Base-by-base conservation (phyloP, 768 basidiomycete species). In the Mycena vulgaris region DNA sequence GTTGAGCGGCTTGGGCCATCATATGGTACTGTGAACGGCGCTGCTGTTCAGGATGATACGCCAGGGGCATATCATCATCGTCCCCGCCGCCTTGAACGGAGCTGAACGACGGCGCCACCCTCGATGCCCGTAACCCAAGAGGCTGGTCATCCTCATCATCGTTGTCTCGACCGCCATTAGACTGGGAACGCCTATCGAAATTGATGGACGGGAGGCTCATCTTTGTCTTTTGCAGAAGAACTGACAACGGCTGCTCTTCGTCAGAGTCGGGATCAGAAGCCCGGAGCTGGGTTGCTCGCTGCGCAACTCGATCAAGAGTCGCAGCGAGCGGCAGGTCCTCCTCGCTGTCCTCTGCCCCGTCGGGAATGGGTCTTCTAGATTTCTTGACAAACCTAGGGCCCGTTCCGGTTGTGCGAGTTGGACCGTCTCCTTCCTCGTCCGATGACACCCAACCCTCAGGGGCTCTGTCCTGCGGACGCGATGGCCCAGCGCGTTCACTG, bases 251-350 rank as follows among this genome's bases (percentile, higher is more conserved):
- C 67, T 87, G 84, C 73, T 93, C 93, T 72, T 93, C 92, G 69
- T 93, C 92, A 1, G 91, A 91, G 68, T 89, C 89, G 9, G 69
- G 67, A 52, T 40, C 73, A 27, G 75, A 76, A 68, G 75, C 70
- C 39, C 74, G 65, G 21, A 75, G 73, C 67, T 67, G 75, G 52
- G 75, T 77, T 39, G 80, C 82, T 53, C 89, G 87, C 67, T 86
- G 85, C 25, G 81, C 80, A n/a, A 85, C 89, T 39, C 88, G 87
- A 63, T 84, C 82, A n/a, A 90, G 82, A 10, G 92, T 88, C 3
- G 88, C 88, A 28, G 90, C 89, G 11, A 96, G 84, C 3, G 95
- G 95, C 48, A 95, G 73, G 80, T 96, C 94, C 72, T 95, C 94
- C 61, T 94, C 94, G 69, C 92, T 93, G 70, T 90, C 89, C 23